These are phyloP conservation scores for Aureobasidium sp. DNA, from an alignment of 2,329 filamentous ascomycete genomes.

Conservation along the genomic window DNA sequence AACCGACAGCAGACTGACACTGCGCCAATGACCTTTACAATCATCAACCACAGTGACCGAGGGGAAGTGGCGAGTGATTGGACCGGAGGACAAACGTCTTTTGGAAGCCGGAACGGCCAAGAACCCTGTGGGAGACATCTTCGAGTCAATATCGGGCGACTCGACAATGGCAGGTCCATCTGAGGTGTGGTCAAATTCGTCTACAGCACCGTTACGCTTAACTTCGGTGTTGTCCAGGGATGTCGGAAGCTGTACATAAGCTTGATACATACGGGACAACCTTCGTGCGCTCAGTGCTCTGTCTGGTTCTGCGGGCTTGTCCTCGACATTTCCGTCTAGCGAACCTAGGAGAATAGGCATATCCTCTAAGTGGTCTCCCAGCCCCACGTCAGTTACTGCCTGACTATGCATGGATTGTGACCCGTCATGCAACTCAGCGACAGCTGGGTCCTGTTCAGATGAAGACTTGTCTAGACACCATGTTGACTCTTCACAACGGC, in stretches of 20 bases:
- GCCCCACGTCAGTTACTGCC: not conserved
- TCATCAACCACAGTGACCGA: slow-evolving; percentile 29
- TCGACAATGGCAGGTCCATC: not conserved
- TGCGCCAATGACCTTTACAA: slow-evolving; percentile 25
- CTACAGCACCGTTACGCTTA: not conserved
- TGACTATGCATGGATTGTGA: not conserved
- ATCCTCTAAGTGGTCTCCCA: not conserved
- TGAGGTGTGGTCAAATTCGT: not conserved
- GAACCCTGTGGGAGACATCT: not conserved
- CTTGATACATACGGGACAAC: slow-evolving; percentile 15
- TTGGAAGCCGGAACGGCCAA: not conserved
- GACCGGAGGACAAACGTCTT: not conserved
- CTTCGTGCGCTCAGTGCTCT: not conserved
- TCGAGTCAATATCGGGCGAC: not conserved
- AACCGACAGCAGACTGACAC: slow-evolving; percentile 24
- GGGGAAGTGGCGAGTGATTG: slow-evolving; percentile 22
- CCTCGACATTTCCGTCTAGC: not conserved
- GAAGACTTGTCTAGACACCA: not conserved
- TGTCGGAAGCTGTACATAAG: slow-evolving; percentile 6
- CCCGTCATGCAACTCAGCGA: not conserved
- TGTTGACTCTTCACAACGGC: not conserved
- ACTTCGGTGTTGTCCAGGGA: slow-evolving; percentile 4
- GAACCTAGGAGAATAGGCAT: not conserved
- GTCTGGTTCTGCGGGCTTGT: not conserved
- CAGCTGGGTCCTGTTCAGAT: not conserved